Conservation (phyloP, 495 filamentous ascomycete genomes). For the Choiromyces venosus region DNA sequence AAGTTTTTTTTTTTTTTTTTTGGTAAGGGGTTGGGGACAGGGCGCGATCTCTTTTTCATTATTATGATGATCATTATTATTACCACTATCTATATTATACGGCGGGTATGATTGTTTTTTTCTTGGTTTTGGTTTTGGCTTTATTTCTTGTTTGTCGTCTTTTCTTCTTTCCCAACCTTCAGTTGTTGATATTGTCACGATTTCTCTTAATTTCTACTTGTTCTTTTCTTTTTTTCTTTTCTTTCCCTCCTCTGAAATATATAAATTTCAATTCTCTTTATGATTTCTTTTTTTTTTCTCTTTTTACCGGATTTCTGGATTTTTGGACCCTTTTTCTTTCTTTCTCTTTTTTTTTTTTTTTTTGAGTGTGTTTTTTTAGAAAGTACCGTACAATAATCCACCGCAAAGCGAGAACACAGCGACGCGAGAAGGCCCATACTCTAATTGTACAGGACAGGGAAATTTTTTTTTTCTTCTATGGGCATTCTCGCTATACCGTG, state of each 20-base stretch:
- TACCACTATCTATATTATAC: neutral
- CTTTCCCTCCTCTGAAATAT: neutral
- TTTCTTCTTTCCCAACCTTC: neutral
- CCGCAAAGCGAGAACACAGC: no score
- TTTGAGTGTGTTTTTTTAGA: neutral
- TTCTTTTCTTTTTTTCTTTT: neutral
- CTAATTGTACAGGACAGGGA: no score
- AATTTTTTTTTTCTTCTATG: no score
- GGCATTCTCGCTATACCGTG: no score
- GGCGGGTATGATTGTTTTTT: neutral
- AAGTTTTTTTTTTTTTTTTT: neutral
- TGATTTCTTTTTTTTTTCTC: neutral
- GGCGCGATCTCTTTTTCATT: neutral
- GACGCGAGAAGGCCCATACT: no score
- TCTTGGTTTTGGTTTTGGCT: no score
- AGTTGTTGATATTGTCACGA: neutral
- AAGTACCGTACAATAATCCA: no score
- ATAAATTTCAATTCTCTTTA: neutral
- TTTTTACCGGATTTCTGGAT: neutral
- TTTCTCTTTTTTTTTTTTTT: neutral
- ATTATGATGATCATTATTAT: neutral
- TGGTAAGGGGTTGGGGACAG: neutral
- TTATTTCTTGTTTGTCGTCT: neutral
- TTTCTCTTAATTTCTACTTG: neutral
- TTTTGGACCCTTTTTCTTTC: no score